These are phyloP conservation scores for Closterium sp. DNA, from an alignment of 139 green algal genomes.

Conservation along the genomic window DNA sequence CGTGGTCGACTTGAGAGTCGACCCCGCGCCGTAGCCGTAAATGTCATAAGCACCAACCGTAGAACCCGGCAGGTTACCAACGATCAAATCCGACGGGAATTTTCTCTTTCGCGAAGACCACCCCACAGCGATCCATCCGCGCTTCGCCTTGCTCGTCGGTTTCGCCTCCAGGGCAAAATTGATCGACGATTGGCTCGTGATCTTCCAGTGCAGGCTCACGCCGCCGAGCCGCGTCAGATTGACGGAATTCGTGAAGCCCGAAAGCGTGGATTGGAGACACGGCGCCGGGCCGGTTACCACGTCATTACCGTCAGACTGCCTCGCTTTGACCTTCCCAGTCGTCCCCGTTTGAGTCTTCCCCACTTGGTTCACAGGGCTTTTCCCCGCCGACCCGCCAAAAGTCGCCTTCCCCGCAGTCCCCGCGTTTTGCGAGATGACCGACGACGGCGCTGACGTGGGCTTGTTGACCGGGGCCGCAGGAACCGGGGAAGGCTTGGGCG, in stretches of 20 bases:
- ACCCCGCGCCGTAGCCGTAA: background rate
- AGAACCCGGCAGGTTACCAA: background rate
- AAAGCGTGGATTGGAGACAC: background rate
- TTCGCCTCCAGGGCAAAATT: background rate
- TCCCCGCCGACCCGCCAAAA: background rate
- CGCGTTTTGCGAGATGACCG: background rate
- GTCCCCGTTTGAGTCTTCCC: background rate
- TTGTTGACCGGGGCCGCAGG: background rate
- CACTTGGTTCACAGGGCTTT: background rate
- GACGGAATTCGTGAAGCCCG: background rate
- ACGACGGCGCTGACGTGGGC: background rate
- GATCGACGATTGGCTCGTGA: background rate
- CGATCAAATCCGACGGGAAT: background rate
- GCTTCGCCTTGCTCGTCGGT: background rate
- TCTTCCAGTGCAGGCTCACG: background rate
- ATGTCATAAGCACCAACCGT: background rate
- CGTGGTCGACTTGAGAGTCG: background rate
- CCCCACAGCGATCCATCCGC: background rate
- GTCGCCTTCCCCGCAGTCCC: background rate
- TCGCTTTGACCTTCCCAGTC: background rate
- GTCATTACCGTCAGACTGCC: background rate
- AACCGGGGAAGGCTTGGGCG: background rate
- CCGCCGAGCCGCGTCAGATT: background rate
- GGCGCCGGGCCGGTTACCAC: background rate
- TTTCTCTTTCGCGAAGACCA: background rate